Percentiles rank a stretch among this genome's conserved stretches.
Evolutionary conservation across 495 filamentous ascomycete genomes (phyloP).

Genomic region (Penicillium chermesinum): DNA sequence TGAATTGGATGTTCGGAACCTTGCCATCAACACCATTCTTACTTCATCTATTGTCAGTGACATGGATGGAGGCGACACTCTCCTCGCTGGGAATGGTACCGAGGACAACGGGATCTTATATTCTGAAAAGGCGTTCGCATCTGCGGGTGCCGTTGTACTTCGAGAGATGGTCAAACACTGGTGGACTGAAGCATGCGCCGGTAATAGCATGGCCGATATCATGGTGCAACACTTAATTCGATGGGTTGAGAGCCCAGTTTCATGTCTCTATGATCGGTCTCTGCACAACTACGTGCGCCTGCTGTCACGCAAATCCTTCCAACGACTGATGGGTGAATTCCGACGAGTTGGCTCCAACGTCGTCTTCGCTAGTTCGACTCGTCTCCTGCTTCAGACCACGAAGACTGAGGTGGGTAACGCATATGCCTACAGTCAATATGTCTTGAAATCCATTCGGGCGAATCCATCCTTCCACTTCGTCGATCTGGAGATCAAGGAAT

Average conservation of each 20-base stretch:
- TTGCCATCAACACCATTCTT: slow-evolving; percentile 96
- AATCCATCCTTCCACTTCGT: slow-evolving; percentile 97
- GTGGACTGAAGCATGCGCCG: slow-evolving; percentile 92
- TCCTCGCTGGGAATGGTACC: slow-evolving; percentile 49
- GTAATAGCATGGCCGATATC: slow-evolving; percentile 89
- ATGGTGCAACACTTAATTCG: slow-evolving; percentile 97
- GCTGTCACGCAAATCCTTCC: slow-evolving; percentile 94
- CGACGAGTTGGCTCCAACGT: slow-evolving; percentile 90
- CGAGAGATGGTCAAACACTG: slow-evolving; percentile 98
- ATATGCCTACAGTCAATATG: slow-evolving; percentile 94
- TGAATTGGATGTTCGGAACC: slow-evolving; percentile 86
- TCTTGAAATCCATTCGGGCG: slow-evolving; percentile 88
- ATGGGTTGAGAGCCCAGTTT: slow-evolving; percentile 89
- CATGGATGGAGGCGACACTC: slow-evolving; percentile 75
- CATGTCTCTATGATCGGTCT: slow-evolving; percentile 93
- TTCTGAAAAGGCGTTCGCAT: slow-evolving; percentile 88
- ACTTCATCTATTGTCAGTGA: slow-evolving; percentile 98
- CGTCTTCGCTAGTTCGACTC: slow-evolving; percentile 82
- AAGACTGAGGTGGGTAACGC: slow-evolving; percentile 97
- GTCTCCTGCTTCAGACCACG: slow-evolving; percentile 89
- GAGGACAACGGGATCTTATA: slow-evolving; percentile 64
- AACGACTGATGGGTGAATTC: slow-evolving; percentile 96
- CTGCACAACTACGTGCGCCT: slow-evolving; percentile 97
- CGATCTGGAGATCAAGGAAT: slow-evolving; percentile 95
- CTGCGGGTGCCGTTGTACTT: slow-evolving; percentile 80